phyloP scores from a whole-genome alignment of 2,329 filamentous ascomycete species.

The Zymoseptoria crescenta region DNA sequence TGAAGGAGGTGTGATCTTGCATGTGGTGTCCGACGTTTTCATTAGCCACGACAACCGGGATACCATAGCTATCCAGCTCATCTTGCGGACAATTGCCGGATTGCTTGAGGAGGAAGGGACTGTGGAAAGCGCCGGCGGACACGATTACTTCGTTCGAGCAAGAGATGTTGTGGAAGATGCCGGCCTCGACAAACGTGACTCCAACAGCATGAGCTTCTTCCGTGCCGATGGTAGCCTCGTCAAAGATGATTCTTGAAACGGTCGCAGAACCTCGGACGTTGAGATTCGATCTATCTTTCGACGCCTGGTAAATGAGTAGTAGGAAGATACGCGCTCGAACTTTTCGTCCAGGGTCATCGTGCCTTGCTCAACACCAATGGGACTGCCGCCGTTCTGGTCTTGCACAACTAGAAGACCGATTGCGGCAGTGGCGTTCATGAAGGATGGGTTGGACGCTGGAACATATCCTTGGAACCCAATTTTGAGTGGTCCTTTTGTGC shows the following conservation, averaged over 20 bases:
- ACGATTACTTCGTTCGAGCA: slow-evolving; percentile 39
- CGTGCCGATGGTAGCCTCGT: slow-evolving; percentile 5
- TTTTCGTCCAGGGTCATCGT: slow-evolving; percentile 13
- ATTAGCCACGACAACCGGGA: slow-evolving; percentile 48
- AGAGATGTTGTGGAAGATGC: slow-evolving; percentile 14
- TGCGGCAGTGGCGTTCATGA: slow-evolving; percentile 11
- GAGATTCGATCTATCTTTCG: slow-evolving; percentile 7
- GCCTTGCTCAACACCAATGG: slow-evolving; percentile 11
- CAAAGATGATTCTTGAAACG: slow-evolving; percentile 11
- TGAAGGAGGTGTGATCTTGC: slow-evolving; percentile 48
- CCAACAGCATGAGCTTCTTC: slow-evolving; percentile 6
- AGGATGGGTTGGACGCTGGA: slow-evolving; percentile 8
- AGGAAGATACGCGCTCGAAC: slow-evolving; percentile 9
- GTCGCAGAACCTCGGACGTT: slow-evolving; percentile 8
- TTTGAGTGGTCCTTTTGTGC: slow-evolving; percentile 13
- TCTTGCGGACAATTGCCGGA: slow-evolving; percentile 51
- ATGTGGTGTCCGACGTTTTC: slow-evolving; percentile 58
- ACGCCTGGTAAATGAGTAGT: slow-evolving; percentile 10
- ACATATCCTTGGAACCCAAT: slow-evolving; percentile 14
- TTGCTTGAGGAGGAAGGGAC: slow-evolving; percentile 57
- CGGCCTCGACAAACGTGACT: slow-evolving; percentile 12
- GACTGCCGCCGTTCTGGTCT: slow-evolving; percentile 10
- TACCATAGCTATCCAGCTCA: slow-evolving; percentile 47
- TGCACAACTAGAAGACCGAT: slow-evolving; percentile 7
- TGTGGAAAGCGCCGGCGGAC: slow-evolving; percentile 51